These are phyloP conservation scores for Lactarius vividus DNA, from an alignment of 768 basidiomycete genomes.

Conservation along the genomic window DNA sequence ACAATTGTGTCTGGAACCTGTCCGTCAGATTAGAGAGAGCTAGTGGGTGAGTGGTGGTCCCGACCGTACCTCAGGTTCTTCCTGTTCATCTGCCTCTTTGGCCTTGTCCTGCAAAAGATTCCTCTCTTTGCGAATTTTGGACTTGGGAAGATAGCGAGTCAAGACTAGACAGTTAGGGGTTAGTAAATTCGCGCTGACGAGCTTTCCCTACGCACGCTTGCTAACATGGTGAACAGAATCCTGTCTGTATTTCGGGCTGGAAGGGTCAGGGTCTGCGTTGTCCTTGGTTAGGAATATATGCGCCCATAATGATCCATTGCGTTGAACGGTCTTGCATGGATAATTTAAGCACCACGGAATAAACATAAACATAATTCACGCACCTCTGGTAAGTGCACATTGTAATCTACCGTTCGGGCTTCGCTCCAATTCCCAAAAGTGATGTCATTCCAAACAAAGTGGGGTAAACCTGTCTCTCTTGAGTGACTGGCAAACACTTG, in stretches of 20 bases:
- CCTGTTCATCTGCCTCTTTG: slow-evolving; percentile 40
- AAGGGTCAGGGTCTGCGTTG: slow-evolving; percentile 63
- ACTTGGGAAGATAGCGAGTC: slow-evolving; percentile 76
- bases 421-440: slow-evolving; percentile 77
- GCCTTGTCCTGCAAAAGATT: slow-evolving; percentile 57
- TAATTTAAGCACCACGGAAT: not conserved
- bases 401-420: slow-evolving; percentile 48
- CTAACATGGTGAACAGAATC: slow-evolving; percentile 65
- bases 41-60: slow-evolving; percentile 5
- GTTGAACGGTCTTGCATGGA: slow-evolving; percentile 60
- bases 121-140: slow-evolving; percentile 77
- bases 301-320: slow-evolving; percentile 80
- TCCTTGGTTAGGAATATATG: slow-evolving; percentile 74
- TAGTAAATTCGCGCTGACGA: slow-evolving; percentile 9
- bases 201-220: slow-evolving; percentile 54
- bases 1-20: slow-evolving; percentile 42
- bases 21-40: not conserved
- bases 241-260: slow-evolving; percentile 49
- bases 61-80: slow-evolving; percentile 49
- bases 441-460: slow-evolving; percentile 75
- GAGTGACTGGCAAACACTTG: slow-evolving; percentile 57
- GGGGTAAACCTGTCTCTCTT: slow-evolving; percentile 53
- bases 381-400: slow-evolving; percentile 69
- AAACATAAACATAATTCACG: slow-evolving; percentile 25
- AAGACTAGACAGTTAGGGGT: slow-evolving; percentile 50